Evolutionary conservation across 1,139 yeast genomes (phyloP).

Genomic region (Spencermartinsiella ligniputridi): DNA sequence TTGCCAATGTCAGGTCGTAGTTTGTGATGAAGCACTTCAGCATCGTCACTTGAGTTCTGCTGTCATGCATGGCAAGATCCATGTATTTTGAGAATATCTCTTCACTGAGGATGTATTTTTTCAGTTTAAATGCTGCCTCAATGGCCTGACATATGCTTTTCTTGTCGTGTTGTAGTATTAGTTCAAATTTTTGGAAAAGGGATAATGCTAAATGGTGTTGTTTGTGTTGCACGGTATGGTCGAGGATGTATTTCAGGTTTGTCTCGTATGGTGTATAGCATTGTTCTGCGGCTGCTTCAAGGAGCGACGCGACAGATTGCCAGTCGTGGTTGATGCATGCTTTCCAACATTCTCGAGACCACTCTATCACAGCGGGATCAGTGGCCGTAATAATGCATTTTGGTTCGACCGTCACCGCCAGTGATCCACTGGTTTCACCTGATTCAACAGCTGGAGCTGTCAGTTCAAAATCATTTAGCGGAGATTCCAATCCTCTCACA

Average conservation of each 20-base stretch:
- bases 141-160: slow-evolving; percentile 18
- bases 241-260: background rate
- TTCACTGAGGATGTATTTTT: slow-evolving; percentile 18
- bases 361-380: background rate
- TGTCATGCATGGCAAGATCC: slow-evolving; percentile 14
- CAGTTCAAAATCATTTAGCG: background rate
- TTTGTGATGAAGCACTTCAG: slow-evolving; percentile 19
- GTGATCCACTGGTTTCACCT: background rate
- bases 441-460: background rate
- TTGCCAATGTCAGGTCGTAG: slow-evolving; percentile 21
- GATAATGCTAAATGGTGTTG: slow-evolving; percentile 15
- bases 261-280: background rate
- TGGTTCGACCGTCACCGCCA: background rate
- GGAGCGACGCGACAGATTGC: background rate
- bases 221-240: slow-evolving; percentile 7
- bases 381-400: background rate
- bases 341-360: background rate
- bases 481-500: background rate
- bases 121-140: slow-evolving; percentile 18
- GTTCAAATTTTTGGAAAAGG: slow-evolving; percentile 20
- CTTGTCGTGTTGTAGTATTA: slow-evolving; percentile 6
- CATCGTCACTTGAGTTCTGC: slow-evolving; percentile 15
- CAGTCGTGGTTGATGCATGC: background rate
- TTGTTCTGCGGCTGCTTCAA: background rate
- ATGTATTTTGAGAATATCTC: slow-evolving; percentile 19